These are phyloP conservation scores for Micractinium conductrix DNA, from an alignment of 139 green algal species.

Conservation along the genomic window DNA sequence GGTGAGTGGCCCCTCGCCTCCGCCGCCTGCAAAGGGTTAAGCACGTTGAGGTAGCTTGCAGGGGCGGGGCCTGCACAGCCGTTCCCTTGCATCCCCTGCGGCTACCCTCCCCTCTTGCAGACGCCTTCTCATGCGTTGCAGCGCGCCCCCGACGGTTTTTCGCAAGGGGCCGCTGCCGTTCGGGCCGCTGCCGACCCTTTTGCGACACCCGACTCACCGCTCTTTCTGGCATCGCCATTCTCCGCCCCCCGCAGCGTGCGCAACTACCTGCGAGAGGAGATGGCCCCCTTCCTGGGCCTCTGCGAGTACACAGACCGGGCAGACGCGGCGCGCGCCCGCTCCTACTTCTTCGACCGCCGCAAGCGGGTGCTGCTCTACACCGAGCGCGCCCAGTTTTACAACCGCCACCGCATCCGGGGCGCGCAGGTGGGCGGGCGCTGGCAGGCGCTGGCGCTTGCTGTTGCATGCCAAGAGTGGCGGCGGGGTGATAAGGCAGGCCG, in stretches of 20 bases:
- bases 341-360: constrained; percentile 81
- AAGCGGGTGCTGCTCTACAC: constrained; percentile 90
- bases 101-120: not conserved
- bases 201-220: not conserved
- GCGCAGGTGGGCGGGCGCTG: constrained; percentile 62
- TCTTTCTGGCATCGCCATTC: not conserved
- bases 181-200: not conserved
- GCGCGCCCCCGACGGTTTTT: too few relatives aligned
- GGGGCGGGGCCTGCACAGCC: too few relatives aligned
- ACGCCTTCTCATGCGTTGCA: too few relatives aligned
- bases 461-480: too few relatives aligned
- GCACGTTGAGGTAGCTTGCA: too few relatives aligned
- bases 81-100: not conserved
- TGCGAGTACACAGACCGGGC: constrained; percentile 84
- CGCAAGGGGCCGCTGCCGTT: too few relatives aligned
- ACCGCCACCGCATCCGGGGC: constrained; percentile 77
- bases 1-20: constrained; percentile 20
- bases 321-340: constrained; percentile 71
- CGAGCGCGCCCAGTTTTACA: constrained; percentile 97
- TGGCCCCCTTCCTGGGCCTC: constrained; percentile 66
- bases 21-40: too few relatives aligned
- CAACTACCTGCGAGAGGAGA: constrained; percentile 52
- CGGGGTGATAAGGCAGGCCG: too few relatives aligned
- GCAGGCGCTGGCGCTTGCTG: too few relatives aligned
- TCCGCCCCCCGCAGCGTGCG: constrained; percentile 16